Conservation (phyloP, 352 stramenopile species). For the Bremia lactucae region DNA sequence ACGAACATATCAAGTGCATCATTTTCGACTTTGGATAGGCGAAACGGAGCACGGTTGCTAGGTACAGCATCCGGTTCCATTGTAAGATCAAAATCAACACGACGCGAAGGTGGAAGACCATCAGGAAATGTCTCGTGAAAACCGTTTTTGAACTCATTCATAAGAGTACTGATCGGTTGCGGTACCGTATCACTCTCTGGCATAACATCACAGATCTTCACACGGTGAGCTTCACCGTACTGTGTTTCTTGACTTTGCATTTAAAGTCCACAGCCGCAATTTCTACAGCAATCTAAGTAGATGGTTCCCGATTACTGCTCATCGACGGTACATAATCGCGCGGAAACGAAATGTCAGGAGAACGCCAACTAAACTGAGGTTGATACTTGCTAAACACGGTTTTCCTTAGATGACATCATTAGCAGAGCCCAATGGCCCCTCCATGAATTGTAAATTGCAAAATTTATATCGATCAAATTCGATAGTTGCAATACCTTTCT, state of each 20-base stretch:
- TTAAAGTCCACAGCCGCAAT: neutral
- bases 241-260: neutral
- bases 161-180: neutral
- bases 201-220: neutral
- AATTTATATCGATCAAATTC: neutral
- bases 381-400: constrained; percentile 10
- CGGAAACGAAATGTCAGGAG: neutral
- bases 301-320: neutral
- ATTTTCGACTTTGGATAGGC: neutral
- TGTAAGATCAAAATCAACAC: neutral
- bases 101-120: neutral
- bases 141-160: neutral
- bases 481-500: neutral
- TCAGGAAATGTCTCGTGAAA: neutral
- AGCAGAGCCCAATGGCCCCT: constrained; percentile 2
- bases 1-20: neutral
- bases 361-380: constrained; percentile 6
- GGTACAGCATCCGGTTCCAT: neutral
- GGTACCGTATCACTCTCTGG: neutral
- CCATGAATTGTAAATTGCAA: constrained; percentile 3
- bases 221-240: neutral
- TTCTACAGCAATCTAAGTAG: neutral
- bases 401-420: constrained; percentile 14
- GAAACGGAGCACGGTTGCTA: neutral
- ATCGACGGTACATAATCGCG: neutral